Percentiles rank a stretch among this genome's conserved stretches.
Conservation (phyloP, 768 basidiomycete genomes). For the Auriscalpium microsporum region DNA sequence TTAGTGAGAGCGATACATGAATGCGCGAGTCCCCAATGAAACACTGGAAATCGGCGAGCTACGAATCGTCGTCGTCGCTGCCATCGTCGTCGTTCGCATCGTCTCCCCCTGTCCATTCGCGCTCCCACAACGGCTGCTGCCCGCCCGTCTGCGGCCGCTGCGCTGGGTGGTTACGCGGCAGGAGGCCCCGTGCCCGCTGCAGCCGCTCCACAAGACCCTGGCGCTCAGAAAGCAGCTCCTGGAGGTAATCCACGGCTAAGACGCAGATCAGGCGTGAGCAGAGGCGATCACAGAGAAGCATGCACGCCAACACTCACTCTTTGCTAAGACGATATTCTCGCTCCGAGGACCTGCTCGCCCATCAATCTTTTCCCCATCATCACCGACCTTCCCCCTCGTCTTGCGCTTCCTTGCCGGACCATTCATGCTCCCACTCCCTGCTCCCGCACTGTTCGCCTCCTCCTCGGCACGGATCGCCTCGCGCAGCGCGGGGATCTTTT, state of each 20-base stretch:
- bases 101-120: conserved; percentile 75
- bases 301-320: conserved; percentile 51
- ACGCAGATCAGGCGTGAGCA: not conserved
- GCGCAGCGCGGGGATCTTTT: conserved; percentile 69
- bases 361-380: conserved; percentile 58
- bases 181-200: conserved; percentile 43
- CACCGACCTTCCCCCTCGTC: conserved; percentile 22
- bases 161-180: conserved; percentile 57
- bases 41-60: not conserved
- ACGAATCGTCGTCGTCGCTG: conserved; percentile 16
- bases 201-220: conserved; percentile 49
- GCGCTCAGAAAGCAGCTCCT: conserved; percentile 54
- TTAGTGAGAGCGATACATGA: too few species aligned
- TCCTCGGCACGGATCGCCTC: conserved; percentile 79
- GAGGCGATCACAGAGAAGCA: conserved; percentile 5
- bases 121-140: conserved; percentile 59
- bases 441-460: conserved; percentile 29
- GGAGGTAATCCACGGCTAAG: conserved; percentile 81
- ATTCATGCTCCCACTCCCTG: conserved; percentile 29
- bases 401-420: conserved; percentile 22
- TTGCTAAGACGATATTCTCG: conserved; percentile 81
- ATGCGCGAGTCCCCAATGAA: too few species aligned
- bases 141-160: conserved; percentile 24
- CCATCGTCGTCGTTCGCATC: conserved; percentile 16
- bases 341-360: conserved; percentile 85